Evolutionary conservation across 108 stramenopile species (phyloP).

Genomic region (Skeletonema tropicum): DNA sequence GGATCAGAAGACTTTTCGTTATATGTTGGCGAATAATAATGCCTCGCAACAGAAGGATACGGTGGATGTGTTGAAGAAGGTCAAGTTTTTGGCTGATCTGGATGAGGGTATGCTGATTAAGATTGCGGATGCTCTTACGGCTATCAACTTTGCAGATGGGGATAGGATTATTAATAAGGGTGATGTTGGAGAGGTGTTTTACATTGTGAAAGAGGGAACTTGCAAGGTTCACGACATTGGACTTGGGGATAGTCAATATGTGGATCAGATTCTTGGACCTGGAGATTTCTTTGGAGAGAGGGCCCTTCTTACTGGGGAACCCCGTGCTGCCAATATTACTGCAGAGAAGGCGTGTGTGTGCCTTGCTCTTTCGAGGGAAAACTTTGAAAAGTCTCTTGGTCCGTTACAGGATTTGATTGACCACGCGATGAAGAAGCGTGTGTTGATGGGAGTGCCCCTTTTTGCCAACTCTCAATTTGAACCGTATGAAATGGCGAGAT

Average conservation of each 20-base stretch:
- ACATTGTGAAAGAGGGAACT: conserved; percentile 90
- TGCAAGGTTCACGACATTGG: conserved; percentile 85
- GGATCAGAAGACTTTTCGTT: conserved; percentile 86
- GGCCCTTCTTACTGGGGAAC: conserved; percentile 95
- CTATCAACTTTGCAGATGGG: conserved; percentile 82
- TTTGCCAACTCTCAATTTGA: conserved; percentile 86
- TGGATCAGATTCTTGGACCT: conserved; percentile 60
- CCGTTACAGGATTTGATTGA: conserved; percentile 83
- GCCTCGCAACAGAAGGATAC: conserved; percentile 62
- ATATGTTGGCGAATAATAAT: conserved; percentile 90
- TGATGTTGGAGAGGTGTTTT: conserved; percentile 94
- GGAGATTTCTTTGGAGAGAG: conserved; percentile 97
- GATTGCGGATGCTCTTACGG: conserved; percentile 85
- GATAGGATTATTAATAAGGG: conserved; percentile 86
- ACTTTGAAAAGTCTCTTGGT: conserved; percentile 79
- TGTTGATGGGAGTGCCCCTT: conserved; percentile 84
- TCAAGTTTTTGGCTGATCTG: conserved; percentile 75
- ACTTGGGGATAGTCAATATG: conserved; percentile 80
- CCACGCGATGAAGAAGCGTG: conserved; percentile 81
- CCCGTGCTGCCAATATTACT: conserved; percentile 86
- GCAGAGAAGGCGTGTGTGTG: conserved; percentile 69
- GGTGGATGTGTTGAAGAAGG: conserved; percentile 53
- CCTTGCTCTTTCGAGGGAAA: conserved; percentile 78
- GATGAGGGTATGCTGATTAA: conserved; percentile 70
- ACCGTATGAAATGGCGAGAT: conserved; percentile 81